Evolutionary conservation across 805 yeast species (phyloP), one percentile per base, ranked within the genome.

Genomic region (Saturnispora sekii): DNA sequence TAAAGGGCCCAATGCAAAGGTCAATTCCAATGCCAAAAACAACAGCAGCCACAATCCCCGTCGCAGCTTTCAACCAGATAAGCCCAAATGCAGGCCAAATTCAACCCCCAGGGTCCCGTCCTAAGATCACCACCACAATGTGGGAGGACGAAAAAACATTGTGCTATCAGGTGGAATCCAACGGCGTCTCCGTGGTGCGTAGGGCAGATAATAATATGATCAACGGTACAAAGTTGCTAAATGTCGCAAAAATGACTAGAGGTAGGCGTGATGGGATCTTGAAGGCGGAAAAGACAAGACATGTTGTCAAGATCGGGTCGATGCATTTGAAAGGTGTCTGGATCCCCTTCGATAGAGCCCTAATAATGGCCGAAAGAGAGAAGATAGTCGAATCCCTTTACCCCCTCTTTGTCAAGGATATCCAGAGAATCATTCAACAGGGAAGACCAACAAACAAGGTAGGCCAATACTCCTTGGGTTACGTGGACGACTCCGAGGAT

Each of bases 241-340:
- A 79, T 55, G 85, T 79, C 38, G 84, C 83, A 10, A 80, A 77
- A 46, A 79, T 79, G 84, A 79, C 84, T 11, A 67, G 86, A 54
- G 86, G 86, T 32, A 67, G 85, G 46, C 65, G 86, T 57, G 86
- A 79, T 59, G 86, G 86, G 17, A 79, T 79, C 44, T 65, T 79
- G 41, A 79, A 79, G 59, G 69, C 74, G 44, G 86, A 79, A 59
- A 79, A 79, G 58, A 74, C 76, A 15, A 66, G 85, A 33, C 80
- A 79, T 54, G 86, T 79, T 36, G 84, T 79, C 30, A 79, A 79
- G 59, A 79, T 79, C 55, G 86, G 86, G n/a, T 75, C 81, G 12
- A 79, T 79, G 84, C 82, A 79, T 59, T 65, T 79, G 51, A 79
- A 79, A 58, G 86, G 86, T 38, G 86, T 79, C 33, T 79, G 86